Evolutionary conservation across 768 basidiomycete genomes (phyloP), one percentile per base, ranked within the genome.

Genomic region (Boletus speciosus): DNA sequence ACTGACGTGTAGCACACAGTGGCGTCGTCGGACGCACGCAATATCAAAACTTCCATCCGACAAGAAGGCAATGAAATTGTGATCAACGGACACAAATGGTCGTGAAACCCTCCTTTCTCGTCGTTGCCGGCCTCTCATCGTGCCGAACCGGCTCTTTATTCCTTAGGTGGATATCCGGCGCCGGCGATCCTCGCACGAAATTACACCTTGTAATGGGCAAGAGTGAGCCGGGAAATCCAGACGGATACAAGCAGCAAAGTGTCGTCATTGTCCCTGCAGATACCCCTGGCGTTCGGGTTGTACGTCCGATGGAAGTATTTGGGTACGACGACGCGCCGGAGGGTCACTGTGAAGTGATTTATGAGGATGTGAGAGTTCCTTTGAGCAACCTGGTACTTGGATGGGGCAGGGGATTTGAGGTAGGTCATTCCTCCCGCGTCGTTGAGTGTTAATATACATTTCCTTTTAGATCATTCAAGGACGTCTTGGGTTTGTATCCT

Each of bases 31-130:
- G 95, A 97, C 72, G 97, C 97, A 6, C 96, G 86, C 49, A 99
- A 99, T 69, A 93, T 96, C 63, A 84, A 82, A 47, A 96, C 92
- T 1, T 89, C 90, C 27, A 89, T 96, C 58, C 78, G 82, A 52
- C 81, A 82, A 57, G 90, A 93, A 65, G 91, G 93, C 35, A 75
- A 89, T 62, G 86, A 93, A 57, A 91, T 98, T 58, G 86, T 96
- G 58, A 85, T 99, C 56, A 95, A 90, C 63, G 97, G 95, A 0
- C 93, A 94, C 73, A 99, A 99, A 81, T 98, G 96, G 95, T 90
- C 53, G 23, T 67, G 58, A 25, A 35, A 5, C 23, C 2, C 11
- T 52, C 32, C 45, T 25, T n/a, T 43, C 7, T 41, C 32, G 12
- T 51, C 35, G 19, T 50, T 32, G 5, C 19, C 49, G 47, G 53